Base-by-base conservation (phyloP, 257 asterid species). In the Nicotiana obtusifolia region DNA sequence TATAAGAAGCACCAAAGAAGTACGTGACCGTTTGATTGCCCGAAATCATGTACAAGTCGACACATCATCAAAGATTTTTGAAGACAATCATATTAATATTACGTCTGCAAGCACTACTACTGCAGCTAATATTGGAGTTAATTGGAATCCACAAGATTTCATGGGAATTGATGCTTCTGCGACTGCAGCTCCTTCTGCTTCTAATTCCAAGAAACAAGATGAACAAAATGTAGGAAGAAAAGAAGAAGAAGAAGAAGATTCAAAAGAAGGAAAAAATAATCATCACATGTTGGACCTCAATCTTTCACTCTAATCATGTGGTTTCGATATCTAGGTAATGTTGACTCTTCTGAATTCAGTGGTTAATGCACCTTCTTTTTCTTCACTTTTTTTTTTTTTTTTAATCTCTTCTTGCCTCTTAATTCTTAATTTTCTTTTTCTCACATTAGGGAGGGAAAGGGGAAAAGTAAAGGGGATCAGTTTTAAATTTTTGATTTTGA, bases 201-300 rank as follows among this genome's bases (percentile, higher is more conserved):
- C 83, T 13, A 60, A 53, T 13, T 64, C 35, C 54, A 79, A 66
- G 49, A 77, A 66, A 37, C 80, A 75, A 47, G 5, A 4, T 31
- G 49, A 24, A 22, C 10, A 6, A n/a, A 69, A 2, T 22, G 53
- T 5, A 60, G 66, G 19, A 66, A 35, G 13, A 13, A 52, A 52
- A 52, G 19, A 69, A 35, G 31, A 52, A 13, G 11, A 52, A 52
- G 17, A 69, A 35, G 31, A 81, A 56, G 83, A 35, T 30, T 41
- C 33, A 17, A 35, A 53, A 17, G 53, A 66, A 19, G 83, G 33
- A 80, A 54, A 67, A 14, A 56, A 59, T 22, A 41, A 62, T 4
- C 62, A 24, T 44, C 7, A 28, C 24, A 87, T 60, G 44, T 87
- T 87, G 85, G 87, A 87, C 80, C 90, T 87, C 44, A 87, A 82